Evolutionary conservation across 495 filamentous ascomycete genomes (phyloP).

Genomic region (Penicillium ucsense): DNA sequence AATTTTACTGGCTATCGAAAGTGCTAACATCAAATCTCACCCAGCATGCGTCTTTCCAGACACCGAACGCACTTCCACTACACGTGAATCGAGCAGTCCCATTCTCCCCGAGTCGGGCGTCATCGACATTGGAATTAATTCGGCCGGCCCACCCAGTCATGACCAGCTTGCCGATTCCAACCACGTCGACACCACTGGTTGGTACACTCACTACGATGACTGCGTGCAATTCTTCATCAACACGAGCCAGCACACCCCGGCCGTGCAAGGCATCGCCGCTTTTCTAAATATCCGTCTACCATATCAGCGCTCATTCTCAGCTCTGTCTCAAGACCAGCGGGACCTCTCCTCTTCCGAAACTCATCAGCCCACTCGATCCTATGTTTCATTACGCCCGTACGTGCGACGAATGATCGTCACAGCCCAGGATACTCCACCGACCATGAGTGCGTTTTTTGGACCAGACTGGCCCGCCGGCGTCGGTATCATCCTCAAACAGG

Average conservation of each 20-base stretch:
- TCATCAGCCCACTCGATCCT: slow-evolving; percentile 8
- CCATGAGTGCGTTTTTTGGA: slow-evolving; percentile 85
- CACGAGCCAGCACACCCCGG: slow-evolving; percentile 64
- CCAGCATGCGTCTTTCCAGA: slow-evolving; percentile 16
- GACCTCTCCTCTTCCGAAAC: too few relatives aligned
- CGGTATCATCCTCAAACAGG: slow-evolving; percentile 69
- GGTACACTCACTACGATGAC: slow-evolving; percentile 80
- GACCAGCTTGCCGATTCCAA: slow-evolving; percentile 17
- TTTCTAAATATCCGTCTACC: slow-evolving; percentile 73
- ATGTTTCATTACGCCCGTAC: slow-evolving; percentile 71
- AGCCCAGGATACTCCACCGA: slow-evolving; percentile 65
- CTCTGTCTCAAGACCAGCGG: too few relatives aligned
- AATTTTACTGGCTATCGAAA: too few relatives aligned
- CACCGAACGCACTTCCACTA: slow-evolving; percentile 19
- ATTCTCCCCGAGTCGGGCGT: slow-evolving; percentile 5
- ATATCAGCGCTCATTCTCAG: slow-evolving; percentile 16
- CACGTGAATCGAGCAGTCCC: slow-evolving; percentile 7
- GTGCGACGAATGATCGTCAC: slow-evolving; percentile 85
- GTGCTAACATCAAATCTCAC: background rate
- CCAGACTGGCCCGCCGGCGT: slow-evolving; percentile 71
- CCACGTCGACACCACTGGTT: slow-evolving; percentile 65
- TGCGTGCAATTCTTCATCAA: slow-evolving; percentile 86
- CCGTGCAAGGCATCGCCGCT: slow-evolving; percentile 81
- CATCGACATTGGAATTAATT: background rate
- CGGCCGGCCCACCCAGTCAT: background rate